These are phyloP conservation scores for Naganishia sp. DNA, from an alignment of 1,284 basidiomycete species.

Conservation along the genomic window DNA sequence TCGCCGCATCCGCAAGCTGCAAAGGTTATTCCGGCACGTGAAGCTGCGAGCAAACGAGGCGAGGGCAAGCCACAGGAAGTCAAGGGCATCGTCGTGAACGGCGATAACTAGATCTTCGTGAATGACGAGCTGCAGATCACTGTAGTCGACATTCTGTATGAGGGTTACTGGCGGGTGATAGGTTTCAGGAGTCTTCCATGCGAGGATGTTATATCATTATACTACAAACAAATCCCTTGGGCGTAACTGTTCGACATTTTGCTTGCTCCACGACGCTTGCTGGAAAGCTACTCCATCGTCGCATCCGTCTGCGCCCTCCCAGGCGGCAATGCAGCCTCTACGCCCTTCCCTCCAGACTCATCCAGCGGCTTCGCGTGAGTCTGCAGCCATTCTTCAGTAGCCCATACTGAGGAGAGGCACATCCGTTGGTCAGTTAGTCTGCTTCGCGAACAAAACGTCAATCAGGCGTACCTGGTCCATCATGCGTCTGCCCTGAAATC, in stretches of 20 bases:
- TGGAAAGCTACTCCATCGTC: constrained; percentile 14
- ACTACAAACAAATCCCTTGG: constrained; percentile 11
- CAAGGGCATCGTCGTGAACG: constrained; percentile 44
- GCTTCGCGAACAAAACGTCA: background rate
- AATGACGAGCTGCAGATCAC: background rate
- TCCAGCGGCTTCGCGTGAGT: constrained; percentile 43
- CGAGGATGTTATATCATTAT: constrained; percentile 9
- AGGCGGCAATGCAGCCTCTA: constrained; percentile 29
- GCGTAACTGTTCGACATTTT: no score
- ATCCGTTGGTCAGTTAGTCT: background rate
- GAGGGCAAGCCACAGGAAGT: constrained; percentile 47
- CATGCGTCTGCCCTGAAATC: constrained; percentile 37
- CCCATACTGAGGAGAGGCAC: constrained; percentile 44
- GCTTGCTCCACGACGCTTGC: no score
- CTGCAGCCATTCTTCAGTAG: constrained; percentile 51
- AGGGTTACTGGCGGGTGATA: background rate
- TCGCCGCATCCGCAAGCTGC: constrained; percentile 58
- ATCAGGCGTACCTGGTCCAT: constrained; percentile 47
- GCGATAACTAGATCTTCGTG: constrained; percentile 12
- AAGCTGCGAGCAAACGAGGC: constrained; percentile 47
- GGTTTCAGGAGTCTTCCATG: background rate
- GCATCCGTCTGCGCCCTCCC: constrained; percentile 5
- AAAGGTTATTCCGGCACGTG: constrained; percentile 51
- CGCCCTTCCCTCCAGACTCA: constrained; percentile 36
- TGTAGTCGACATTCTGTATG: constrained; percentile 1